Conservation (phyloP, 2,329 filamentous ascomycete genomes). For the Ascochyta koolunga region DNA sequence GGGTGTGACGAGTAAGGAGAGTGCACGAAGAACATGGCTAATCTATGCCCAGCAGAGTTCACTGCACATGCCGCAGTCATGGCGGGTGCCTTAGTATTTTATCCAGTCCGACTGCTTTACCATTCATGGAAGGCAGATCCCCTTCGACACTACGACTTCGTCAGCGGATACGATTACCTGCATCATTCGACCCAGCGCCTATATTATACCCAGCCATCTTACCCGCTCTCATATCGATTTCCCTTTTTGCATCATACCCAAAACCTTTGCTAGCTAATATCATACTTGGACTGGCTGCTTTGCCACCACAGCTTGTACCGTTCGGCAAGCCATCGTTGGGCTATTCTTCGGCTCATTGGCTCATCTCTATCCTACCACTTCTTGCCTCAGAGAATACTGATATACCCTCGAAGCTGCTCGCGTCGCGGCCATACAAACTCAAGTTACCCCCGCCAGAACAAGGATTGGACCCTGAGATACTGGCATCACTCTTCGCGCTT, state of each 20-base stretch:
- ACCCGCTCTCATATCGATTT: conserved; percentile 76
- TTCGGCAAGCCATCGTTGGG: conserved; percentile 62
- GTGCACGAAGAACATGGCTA: conserved; percentile 10
- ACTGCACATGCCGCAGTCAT: conserved; percentile 47
- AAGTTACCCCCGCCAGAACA: conserved; percentile 38
- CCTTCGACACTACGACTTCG: conserved; percentile 39
- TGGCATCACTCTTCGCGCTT: conserved; percentile 77
- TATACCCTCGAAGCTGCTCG: conserved; percentile 41
- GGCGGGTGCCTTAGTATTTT: conserved; percentile 38
- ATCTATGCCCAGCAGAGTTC: conserved; percentile 46
- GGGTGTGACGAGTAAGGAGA: conserved; percentile 3
- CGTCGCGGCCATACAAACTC: conserved; percentile 44
- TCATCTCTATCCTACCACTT: conserved; percentile 73
- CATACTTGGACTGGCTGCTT: conserved; percentile 76
- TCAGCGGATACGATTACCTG: conserved; percentile 67
- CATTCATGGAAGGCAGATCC: conserved; percentile 35
- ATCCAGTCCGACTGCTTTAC: conserved; percentile 48
- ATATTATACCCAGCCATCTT: conserved; percentile 83
- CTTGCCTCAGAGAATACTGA: conserved; percentile 56
- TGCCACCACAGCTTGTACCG: conserved; percentile 76
- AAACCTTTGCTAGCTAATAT: conserved; percentile 76
- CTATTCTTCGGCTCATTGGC: conserved; percentile 77
- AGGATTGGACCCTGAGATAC: conserved; percentile 61
- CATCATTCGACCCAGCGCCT: conserved; percentile 87
- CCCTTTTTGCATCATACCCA: conserved; percentile 68